phyloP scores from a whole-genome alignment of 2,329 filamentous ascomycete genomes.

The Rachicladosporium sp. region DNA sequence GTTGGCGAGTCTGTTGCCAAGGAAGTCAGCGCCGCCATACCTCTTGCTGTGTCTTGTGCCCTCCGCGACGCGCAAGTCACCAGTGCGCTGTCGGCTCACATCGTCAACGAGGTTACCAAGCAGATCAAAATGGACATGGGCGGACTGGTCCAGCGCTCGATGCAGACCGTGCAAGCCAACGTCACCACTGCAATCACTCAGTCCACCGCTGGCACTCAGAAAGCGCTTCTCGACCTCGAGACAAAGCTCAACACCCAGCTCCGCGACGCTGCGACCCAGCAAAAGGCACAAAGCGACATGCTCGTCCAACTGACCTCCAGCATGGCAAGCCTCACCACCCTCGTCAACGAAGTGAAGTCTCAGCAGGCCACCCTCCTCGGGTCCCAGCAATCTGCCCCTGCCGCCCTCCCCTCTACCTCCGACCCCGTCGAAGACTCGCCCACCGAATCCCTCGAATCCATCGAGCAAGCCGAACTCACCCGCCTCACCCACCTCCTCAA shows the following conservation, averaged over 20 bases:
- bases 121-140: slow-evolving; percentile 7
- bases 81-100: slow-evolving; percentile 58
- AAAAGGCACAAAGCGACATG: slow-evolving; percentile 3
- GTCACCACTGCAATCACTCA: slow-evolving; percentile 43
- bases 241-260: slow-evolving; percentile 3
- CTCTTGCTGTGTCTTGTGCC: slow-evolving; percentile 52
- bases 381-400: too few relatives aligned
- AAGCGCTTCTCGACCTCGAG: slow-evolving; percentile 57
- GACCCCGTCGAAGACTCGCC: neutral
- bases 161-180: slow-evolving; percentile 44
- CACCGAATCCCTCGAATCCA: neutral
- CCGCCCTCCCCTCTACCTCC: too few relatives aligned
- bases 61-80: slow-evolving; percentile 64
- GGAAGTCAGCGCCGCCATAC: slow-evolving; percentile 61
- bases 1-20: slow-evolving; percentile 55
- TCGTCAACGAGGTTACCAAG: slow-evolving; percentile 54
- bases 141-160: slow-evolving; percentile 51
- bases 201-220: slow-evolving; percentile 45
- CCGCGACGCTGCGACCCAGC: slow-evolving; percentile 2
- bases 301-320: slow-evolving; percentile 4
- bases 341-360: slow-evolving; percentile 2
- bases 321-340: slow-evolving; percentile 1
- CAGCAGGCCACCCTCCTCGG: too few relatives aligned
- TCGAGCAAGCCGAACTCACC: slow-evolving; percentile 47
- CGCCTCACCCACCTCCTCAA: slow-evolving; percentile 52